phyloP scores from a whole-genome alignment of 805 yeast genomes.

The Ogataea zsoltii region DNA sequence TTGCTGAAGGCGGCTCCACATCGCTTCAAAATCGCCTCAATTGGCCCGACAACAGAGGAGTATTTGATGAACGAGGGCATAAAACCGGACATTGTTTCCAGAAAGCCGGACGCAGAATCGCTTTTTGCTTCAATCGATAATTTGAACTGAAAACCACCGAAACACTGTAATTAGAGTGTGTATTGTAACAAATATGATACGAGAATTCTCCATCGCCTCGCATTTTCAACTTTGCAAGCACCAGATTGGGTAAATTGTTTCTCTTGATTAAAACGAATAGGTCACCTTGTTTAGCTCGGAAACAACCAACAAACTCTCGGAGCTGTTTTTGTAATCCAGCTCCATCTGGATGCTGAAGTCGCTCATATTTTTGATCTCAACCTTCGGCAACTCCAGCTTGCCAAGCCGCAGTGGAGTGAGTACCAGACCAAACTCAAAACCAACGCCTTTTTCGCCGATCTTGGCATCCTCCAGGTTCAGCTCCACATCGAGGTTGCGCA shows the following conservation, averaged over 20 bases:
- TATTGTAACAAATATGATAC: too few relatives aligned
- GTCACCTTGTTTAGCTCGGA: slow-evolving; percentile 66
- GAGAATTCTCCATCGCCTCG: too few relatives aligned
- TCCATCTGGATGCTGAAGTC: slow-evolving; percentile 50
- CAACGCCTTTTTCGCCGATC: slow-evolving; percentile 7
- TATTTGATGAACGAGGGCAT: slow-evolving; percentile 56
- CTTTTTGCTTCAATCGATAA: slow-evolving; percentile 44
- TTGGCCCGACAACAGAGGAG: slow-evolving; percentile 88
- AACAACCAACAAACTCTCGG: slow-evolving; percentile 68
- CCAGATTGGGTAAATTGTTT: neutral
- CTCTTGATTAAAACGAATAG: slow-evolving; percentile 48
- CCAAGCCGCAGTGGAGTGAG: slow-evolving; percentile 81
- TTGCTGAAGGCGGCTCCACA: slow-evolving; percentile 25
- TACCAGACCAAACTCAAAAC: slow-evolving; percentile 39
- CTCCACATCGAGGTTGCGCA: slow-evolving; percentile 49
- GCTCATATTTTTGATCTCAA: slow-evolving; percentile 42
- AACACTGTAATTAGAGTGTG: neutral
- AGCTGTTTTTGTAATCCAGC: slow-evolving; percentile 64
- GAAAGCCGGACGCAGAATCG: slow-evolving; percentile 68
- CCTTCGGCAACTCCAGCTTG: slow-evolving; percentile 62
- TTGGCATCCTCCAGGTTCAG: slow-evolving; percentile 18
- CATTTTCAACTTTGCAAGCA: neutral
- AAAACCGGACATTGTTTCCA: slow-evolving; percentile 61
- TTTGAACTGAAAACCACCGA: neutral
- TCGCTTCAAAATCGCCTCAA: slow-evolving; percentile 62